Evolutionary conservation across 176 grass and related monocot genomes (phyloP), one percentile per base, ranked within the genome.

Genomic region (Echinochloa phyllopogon): DNA sequence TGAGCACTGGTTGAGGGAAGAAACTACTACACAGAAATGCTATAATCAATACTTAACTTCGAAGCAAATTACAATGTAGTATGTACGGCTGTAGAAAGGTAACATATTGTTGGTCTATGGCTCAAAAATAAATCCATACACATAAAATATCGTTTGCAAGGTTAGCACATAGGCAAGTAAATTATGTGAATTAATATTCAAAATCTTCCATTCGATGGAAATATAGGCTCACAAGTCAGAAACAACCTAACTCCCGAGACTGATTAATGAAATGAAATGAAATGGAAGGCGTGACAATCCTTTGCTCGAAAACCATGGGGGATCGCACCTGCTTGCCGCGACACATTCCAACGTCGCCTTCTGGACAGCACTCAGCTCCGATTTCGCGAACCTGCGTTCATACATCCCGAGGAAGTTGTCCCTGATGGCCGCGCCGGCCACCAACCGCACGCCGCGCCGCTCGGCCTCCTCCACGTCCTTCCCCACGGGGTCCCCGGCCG

Each of bases 321-420:
- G 87, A 82, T 20, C 67, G 25, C 79, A 98, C 96, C 96, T 98
- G 72, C 93, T 91, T 52, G 91, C 89, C 21, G 87, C 96, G 37
- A 98, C 50, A 29, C 76, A 70, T 75, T 98, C 96, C 21, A 98
- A 86, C 10, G 87, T 33, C 1, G 21, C 52, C 85, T 80, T 95
- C 83, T 95, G 93, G 15, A 83, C 81, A 50, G 87, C 40, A 17
- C 91, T 90, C 62, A 98, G 24, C 25, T 98, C 93, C 4, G 89
- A 81, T 43, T 88, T 87, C 3, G 89, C 87, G 48, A 86, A 88
- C 76, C 87, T 92, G 23, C 89, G 89, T 72, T 98, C 91, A 62
- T 95, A 96, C 77, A 98, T 76, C 80, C 96, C 96, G 25, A 98
- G 85, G 73, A 94, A 98, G 86, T 75, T 92, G 72, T 95, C 91